Evolutionary conservation across 106 monocot genomes (phyloP).

Genomic region (Ottelia alismoides): DNA sequence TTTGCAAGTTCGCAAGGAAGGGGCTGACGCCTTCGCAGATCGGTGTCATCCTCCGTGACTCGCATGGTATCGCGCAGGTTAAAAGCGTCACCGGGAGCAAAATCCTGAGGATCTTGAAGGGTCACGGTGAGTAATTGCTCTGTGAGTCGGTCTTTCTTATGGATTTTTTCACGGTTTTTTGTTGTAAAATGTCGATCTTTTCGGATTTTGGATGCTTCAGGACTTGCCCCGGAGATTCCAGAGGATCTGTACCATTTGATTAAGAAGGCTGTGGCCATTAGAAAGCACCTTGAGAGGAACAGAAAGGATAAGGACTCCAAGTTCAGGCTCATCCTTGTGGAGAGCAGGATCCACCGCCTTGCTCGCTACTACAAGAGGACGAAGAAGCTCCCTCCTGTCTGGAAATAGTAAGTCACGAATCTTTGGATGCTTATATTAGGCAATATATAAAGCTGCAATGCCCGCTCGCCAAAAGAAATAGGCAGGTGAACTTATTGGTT

Average conservation of each 20-base stretch:
- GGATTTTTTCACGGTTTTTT: background rate
- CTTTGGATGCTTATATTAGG: too few species aligned
- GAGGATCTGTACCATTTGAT: conserved; percentile 64
- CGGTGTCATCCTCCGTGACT: conserved; percentile 74
- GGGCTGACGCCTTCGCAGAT: conserved; percentile 72
- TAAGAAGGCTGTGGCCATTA: conserved; percentile 61
- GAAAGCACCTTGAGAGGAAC: conserved; percentile 67
- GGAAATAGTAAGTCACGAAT: conserved; percentile 25
- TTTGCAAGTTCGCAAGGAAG: conserved; percentile 74
- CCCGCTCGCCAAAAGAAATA: too few species aligned
- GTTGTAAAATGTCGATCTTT: background rate
- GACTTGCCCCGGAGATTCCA: conserved; percentile 56
- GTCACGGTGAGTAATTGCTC: conserved; percentile 44
- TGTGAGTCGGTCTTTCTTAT: background rate
- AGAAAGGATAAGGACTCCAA: conserved; percentile 64
- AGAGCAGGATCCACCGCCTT: conserved; percentile 59
- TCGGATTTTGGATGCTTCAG: too few species aligned
- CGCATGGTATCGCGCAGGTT: conserved; percentile 69
- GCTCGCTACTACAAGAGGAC: conserved; percentile 59
- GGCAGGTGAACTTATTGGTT: too few species aligned
- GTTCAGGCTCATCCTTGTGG: conserved; percentile 49
- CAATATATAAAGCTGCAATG: too few species aligned
- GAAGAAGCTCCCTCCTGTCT: conserved; percentile 49
- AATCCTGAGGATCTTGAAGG: conserved; percentile 75
- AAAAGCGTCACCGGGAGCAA: conserved; percentile 75